These are phyloP conservation scores for Phytopythium boreale DNA, from an alignment of 352 stramenopile species.

Conservation along the genomic window DNA sequence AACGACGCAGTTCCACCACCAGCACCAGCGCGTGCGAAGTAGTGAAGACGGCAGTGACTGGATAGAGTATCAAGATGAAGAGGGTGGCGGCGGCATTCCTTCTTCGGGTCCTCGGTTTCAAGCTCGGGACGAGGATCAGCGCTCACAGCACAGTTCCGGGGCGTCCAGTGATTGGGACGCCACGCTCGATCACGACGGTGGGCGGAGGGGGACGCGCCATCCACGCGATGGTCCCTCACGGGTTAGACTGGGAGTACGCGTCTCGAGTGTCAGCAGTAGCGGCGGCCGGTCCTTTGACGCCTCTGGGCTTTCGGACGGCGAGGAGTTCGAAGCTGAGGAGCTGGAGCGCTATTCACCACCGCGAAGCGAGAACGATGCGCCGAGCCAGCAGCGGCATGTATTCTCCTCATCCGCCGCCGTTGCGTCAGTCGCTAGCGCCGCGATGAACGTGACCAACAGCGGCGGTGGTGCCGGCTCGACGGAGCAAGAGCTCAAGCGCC, in stretches of 20 bases:
- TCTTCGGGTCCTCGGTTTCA: background rate
- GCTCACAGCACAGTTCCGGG: background rate
- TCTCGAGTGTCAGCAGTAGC: background rate
- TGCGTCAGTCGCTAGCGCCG: background rate
- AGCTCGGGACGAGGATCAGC: background rate
- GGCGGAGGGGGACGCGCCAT: background rate
- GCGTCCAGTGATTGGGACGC: background rate
- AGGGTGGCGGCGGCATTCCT: background rate
- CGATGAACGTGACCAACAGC: background rate
- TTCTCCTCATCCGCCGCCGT: background rate
- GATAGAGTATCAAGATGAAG: background rate
- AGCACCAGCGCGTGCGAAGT: background rate
- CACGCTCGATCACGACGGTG: background rate
- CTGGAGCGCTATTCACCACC: background rate
- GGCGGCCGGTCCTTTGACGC: background rate
- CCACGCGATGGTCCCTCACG: background rate
- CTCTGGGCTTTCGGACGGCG: background rate
- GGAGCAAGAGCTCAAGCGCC: constrained; percentile 24
- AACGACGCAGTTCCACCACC: background rate
- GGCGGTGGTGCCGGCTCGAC: background rate
- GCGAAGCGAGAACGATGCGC: constrained; percentile 11
- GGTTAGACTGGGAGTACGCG: background rate
- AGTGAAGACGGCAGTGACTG: too few relatives aligned
- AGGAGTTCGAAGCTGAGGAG: background rate
- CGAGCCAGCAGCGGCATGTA: background rate